Evolutionary conservation across 441 rosid genomes (phyloP), one percentile per base, ranked within the genome.

Genomic region (Euphorbia schlechtendalii): DNA sequence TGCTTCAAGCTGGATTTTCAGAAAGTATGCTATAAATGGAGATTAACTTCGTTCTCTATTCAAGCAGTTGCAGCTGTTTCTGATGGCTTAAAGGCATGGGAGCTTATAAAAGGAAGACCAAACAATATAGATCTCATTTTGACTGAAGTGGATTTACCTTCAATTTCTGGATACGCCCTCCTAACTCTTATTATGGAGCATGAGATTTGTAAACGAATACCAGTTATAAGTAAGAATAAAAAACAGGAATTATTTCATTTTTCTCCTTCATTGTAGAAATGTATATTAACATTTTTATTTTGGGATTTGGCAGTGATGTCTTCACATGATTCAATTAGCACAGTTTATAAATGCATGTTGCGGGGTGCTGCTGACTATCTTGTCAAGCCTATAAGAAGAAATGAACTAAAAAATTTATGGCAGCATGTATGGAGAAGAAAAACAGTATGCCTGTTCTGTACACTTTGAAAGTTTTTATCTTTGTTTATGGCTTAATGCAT

Each of bases 341-440:
- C 90, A 3, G 99, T 94, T 65, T 94, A 88, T 59, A 94, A 86
- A 66, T 94, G 99, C 70, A 86, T 94, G 96, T 69, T 84, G 85
- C 86, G 83, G 75, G 99, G 99, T 71, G 92, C 97, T 18, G 86
- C 86, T 22, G 97, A 94, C 70, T 94, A 88, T 78, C 96, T 94
- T 57, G 96, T 94, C 38, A 94, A 90, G 78, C 99, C 99, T 20
- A 71, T 94, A 66, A 81, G 99, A 76, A 90, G 83, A 77, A 94
- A 94, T 61, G 99, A 94, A 77, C 73, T 94, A 59, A 86, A 84
- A 71, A 90, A 89, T 76, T 78, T 94, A 66, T 94, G 99, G 99
- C 99, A 89, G 81, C 97, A 94, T 76, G 94, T 87, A 30, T 94
- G 97, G 99, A 87, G 97, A 80, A 87, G 89, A 81, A 86, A 79